Conservation (phyloP, 164 flowering plant species). For the Vitis rotundifolia region DNA sequence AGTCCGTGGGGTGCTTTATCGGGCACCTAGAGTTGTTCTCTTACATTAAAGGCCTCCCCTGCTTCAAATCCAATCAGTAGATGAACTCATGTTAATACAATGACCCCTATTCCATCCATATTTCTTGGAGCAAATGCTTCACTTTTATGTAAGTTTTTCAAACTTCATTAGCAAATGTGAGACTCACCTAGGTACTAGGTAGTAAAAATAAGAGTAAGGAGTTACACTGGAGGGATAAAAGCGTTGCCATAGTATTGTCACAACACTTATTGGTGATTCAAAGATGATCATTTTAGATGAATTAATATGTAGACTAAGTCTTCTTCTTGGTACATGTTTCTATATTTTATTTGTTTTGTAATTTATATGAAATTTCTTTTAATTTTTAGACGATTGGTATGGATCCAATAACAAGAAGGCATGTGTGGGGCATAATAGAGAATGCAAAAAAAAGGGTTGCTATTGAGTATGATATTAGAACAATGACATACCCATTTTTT, state of each 20-base stretch:
- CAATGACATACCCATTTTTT: conserved; percentile 53
- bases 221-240: conserved; percentile 98
- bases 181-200: conserved; percentile 45
- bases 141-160: conserved; percentile 44
- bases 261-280: conserved; percentile 77
- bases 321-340: not conserved
- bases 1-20: conserved; percentile 97
- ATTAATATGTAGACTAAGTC: conserved; percentile 40
- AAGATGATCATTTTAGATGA: conserved; percentile 72
- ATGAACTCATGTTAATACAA: not conserved
- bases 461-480: conserved; percentile 17
- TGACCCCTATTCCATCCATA: no score
- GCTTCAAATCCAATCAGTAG: conserved; percentile 52
- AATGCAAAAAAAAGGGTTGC: conserved; percentile 80
- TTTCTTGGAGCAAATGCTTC: not conserved
- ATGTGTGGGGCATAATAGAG: conserved; percentile 98
- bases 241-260: conserved; percentile 82
- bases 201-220: conserved; percentile 77
- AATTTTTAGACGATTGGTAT: conserved; percentile 91
- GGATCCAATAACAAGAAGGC: conserved; percentile 97
- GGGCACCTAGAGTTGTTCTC: conserved; percentile 93
- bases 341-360: not conserved
- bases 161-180: conserved; percentile 75
- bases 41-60: conserved; percentile 83
- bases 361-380: conserved; percentile 6